A percentile compares a stretch with the other conserved stretches of the same genome.
These are phyloP conservation scores for Castanea mollissima DNA, from an alignment of 306 rosid species.

Conservation along the genomic window DNA sequence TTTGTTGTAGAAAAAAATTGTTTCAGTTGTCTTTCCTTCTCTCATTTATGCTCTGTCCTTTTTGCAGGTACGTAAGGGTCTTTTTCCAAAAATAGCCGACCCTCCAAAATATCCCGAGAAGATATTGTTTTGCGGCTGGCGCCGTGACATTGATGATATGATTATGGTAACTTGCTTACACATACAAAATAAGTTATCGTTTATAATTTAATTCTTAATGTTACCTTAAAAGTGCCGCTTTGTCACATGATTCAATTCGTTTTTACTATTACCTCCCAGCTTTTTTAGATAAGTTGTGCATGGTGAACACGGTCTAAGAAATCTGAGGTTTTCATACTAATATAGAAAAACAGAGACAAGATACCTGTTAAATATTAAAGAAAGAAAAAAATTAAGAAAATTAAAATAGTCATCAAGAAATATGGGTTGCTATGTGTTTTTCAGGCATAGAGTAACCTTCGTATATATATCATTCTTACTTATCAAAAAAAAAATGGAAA, in stretches of 20 bases:
- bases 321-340: background rate
- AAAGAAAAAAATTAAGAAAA: background rate
- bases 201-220: background rate
- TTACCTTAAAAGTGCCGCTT: background rate
- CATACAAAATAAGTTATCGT: background rate
- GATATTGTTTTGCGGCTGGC: constrained; percentile 98
- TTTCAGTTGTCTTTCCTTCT: background rate
- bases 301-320: background rate
- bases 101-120: constrained; percentile 92
- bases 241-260: background rate
- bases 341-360: background rate
- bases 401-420: background rate
- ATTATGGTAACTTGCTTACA: constrained; percentile 64
- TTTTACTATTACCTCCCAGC: background rate
- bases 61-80: constrained; percentile 56
- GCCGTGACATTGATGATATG: constrained; percentile 98
- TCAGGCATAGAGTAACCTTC: too few relatives aligned
- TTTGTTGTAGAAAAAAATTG: background rate
- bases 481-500: background rate
- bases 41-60: constrained; percentile 28
- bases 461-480: too few relatives aligned
- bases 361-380: background rate
- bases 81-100: constrained; percentile 48
- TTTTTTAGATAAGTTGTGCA: background rate
- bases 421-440: background rate